Percentiles rank a stretch among this genome's conserved stretches.
Conservation (phyloP, 1,284 basidiomycete genomes). For the Puccinia coronata region DNA sequence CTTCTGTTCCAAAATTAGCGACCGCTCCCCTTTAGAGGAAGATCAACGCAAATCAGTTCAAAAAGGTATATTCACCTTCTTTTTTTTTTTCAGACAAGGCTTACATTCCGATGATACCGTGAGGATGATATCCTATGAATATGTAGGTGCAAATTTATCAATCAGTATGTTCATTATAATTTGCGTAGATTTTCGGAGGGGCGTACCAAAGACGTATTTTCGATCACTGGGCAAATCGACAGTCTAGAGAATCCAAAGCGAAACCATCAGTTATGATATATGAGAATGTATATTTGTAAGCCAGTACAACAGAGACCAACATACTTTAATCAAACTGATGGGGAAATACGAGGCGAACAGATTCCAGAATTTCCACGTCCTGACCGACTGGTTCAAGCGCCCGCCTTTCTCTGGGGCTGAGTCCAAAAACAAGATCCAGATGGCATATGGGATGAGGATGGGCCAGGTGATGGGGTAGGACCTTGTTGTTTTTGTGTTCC, state of each 20-base stretch:
- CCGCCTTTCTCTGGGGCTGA: constrained; percentile 46
- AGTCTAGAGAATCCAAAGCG: constrained; percentile 55
- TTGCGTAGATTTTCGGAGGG: neutral
- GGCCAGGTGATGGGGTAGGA: constrained; percentile 89
- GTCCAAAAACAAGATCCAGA: constrained; percentile 67
- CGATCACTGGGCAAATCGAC: constrained; percentile 81
- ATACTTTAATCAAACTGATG: constrained; percentile 56
- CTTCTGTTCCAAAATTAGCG: constrained; percentile 90
- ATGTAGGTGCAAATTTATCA: neutral
- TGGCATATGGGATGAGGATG: constrained; percentile 73
- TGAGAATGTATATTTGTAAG: neutral
- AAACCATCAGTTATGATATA: neutral
- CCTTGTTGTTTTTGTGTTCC: too few species aligned
- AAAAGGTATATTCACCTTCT: constrained; percentile 61
- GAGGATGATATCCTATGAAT: constrained; percentile 75
- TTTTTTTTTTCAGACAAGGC: neutral
- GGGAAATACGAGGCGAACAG: constrained; percentile 49
- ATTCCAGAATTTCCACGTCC: constrained; percentile 44
- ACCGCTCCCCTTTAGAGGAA: constrained; percentile 73
- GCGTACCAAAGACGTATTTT: constrained; percentile 79
- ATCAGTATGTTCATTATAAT: neutral
- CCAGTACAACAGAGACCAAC: neutral
- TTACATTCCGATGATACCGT: constrained; percentile 64
- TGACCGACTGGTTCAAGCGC: constrained; percentile 30
- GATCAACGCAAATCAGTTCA: constrained; percentile 76